phyloP scores from a whole-genome alignment of 164 flowering plant genomes.

The Malania oleifera region DNA sequence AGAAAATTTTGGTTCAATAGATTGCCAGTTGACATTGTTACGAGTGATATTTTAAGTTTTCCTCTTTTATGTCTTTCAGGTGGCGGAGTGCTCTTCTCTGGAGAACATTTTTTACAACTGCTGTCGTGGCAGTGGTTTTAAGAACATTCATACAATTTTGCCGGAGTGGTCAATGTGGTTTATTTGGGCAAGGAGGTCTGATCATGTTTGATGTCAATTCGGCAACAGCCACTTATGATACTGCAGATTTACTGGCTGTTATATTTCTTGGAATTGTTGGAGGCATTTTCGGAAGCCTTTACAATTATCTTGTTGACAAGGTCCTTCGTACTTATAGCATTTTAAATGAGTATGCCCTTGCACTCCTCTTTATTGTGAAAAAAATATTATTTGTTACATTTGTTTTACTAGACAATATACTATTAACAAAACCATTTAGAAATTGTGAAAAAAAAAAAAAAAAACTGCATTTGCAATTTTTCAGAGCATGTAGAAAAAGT shows the following conservation, averaged over 20 bases:
- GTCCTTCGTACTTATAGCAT: constrained; percentile 74
- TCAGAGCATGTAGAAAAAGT: too few relatives aligned
- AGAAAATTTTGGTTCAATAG: too few relatives aligned
- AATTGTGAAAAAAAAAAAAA: too few relatives aligned
- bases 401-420: background rate
- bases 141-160: constrained; percentile 65
- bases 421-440: too few relatives aligned
- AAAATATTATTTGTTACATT: background rate
- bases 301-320: constrained; percentile 78
- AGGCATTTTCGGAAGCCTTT: constrained; percentile 83
- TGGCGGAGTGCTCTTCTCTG: constrained; percentile 98
- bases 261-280: constrained; percentile 69
- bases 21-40: background rate
- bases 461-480: too few relatives aligned
- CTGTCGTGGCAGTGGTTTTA: constrained; percentile 77
- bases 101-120: constrained; percentile 95
- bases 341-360: constrained; percentile 65
- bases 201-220: constrained; percentile 86
- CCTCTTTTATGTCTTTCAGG: constrained; percentile 34
- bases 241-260: constrained; percentile 59
- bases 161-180: constrained; percentile 69
- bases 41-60: background rate
- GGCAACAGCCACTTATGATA: constrained; percentile 32
- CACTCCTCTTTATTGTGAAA: background rate
- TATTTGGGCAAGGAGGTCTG: constrained; percentile 89